These are phyloP conservation scores for Penicillium aurantiogriseum DNA, from an alignment of 2,329 filamentous ascomycete genomes.

Conservation along the genomic window DNA sequence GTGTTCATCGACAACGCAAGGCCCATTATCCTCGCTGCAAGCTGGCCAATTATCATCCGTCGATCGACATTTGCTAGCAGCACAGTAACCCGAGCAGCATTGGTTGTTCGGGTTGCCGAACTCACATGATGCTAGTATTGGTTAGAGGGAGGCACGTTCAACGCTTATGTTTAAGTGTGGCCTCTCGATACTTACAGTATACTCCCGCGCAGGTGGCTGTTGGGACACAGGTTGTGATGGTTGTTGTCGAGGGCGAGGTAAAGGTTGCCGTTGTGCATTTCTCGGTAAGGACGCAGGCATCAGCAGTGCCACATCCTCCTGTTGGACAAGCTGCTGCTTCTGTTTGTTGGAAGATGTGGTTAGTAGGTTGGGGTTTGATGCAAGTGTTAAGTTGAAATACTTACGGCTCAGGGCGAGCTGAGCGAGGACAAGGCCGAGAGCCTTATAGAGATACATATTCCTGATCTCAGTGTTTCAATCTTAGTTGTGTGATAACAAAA, in stretches of 20 bases:
- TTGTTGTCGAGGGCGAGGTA: constrained; percentile 17
- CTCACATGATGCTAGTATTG: constrained; percentile 13
- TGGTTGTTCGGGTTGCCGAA: constrained; percentile 17
- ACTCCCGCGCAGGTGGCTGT: constrained; percentile 27
- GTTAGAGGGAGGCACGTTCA: neutral
- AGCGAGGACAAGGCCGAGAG: neutral
- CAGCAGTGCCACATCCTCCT: constrained; percentile 15
- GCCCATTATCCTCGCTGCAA: constrained; percentile 29
- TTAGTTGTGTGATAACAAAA: neutral
- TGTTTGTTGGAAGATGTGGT: neutral
- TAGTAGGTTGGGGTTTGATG: neutral
- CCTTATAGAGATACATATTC: neutral
- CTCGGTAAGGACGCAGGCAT: constrained; percentile 23
- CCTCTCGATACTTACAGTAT: constrained; percentile 20
- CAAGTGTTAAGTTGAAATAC: neutral
- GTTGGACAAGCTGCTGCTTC: constrained; percentile 3
- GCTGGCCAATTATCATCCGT: constrained; percentile 30
- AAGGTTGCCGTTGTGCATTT: constrained; percentile 26
- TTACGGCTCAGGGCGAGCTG: constrained; percentile 10
- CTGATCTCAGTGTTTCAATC: neutral
- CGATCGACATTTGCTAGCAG: constrained; percentile 29
- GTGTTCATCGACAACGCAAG: constrained; percentile 26
- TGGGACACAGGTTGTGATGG: constrained; percentile 25
- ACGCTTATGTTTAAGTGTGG: neutral
- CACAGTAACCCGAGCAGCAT: constrained; percentile 34